Conservation (phyloP, 768 basidiomycete genomes). For the Agaricus sinodeliciosus region DNA sequence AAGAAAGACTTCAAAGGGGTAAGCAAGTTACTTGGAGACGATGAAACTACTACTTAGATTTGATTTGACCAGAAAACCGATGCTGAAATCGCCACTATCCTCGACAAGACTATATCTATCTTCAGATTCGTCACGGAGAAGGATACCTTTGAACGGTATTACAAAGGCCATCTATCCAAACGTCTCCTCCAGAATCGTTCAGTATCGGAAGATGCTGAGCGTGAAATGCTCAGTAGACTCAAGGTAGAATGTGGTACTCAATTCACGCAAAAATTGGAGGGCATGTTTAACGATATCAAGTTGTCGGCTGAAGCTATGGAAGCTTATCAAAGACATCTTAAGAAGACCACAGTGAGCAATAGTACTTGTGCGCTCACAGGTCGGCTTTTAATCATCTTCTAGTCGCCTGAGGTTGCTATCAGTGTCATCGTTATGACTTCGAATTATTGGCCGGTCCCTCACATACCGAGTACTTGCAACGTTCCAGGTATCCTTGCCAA, state of each 20-base stretch:
- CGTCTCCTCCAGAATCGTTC: constrained; percentile 83
- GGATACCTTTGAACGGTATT: constrained; percentile 96
- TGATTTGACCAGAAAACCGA: constrained; percentile 76
- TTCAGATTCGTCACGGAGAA: constrained; percentile 95
- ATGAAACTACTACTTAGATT: constrained; percentile 3
- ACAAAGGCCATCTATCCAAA: constrained; percentile 93
- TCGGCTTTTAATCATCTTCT: constrained; percentile 9
- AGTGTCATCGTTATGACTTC: constrained; percentile 93
- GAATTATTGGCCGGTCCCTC: constrained; percentile 90
- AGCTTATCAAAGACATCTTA: constrained; percentile 59
- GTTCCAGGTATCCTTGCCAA: constrained; percentile 60
- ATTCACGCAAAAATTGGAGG: constrained; percentile 96
- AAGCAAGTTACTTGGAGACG: constrained; percentile 22
- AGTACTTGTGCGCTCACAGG: neutral
- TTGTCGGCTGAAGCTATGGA: constrained; percentile 77
- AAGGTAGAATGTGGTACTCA: constrained; percentile 95
- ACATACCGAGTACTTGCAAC: constrained; percentile 55
- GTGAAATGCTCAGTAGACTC: constrained; percentile 94
- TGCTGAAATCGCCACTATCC: constrained; percentile 76
- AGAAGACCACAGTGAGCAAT: constrained; percentile 52
- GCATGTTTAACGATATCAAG: constrained; percentile 98
- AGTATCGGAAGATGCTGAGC: constrained; percentile 95
- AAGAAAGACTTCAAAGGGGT: constrained; percentile 94
- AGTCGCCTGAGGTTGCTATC: constrained; percentile 76
- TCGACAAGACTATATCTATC: constrained; percentile 94